Evolutionary conservation across 805 yeast species (phyloP), one percentile per base, ranked within the genome.

Genomic region (Candida michaelii): DNA sequence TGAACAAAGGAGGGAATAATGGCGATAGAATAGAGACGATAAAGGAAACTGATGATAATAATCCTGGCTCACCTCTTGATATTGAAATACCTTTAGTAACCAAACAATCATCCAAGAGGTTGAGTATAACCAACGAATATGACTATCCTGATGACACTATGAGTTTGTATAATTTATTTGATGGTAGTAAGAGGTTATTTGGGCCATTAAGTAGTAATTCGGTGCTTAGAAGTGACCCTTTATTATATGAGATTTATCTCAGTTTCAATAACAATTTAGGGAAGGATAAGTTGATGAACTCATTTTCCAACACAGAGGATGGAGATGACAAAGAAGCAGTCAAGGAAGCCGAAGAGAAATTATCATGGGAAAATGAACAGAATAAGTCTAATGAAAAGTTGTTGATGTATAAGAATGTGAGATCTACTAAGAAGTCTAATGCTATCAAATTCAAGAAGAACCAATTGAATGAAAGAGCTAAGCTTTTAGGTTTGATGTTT

Each of bases 401-500:
- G 19, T 5, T 12, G 4, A 17, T 32, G 14, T 42, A 42, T 18
- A 36, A 32, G 5, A 27, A 24, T 18, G 36, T 36, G 2, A 13
- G 41, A 16, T 32, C 37, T 4, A 35, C 17, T 14, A 30, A 23
- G 14, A 25, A 30, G 9, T 21, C 39, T 4, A 36, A 36, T 14
- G 21, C 41, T 4, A 33, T 45, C 4, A 8, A 32, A 15, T 21
- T 30, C 10, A 37, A 41, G 32, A 45, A 45, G 41, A 36, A n/a
- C 15, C 18, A 36, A 14, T 25, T 42, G 17, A 42, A 50, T 17
- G 50, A 53, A 31, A 47, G 45, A 18, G 55, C 45, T 12, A 42
- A 42, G 24, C 32, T 36, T 16, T 19, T 42, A 13, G 45, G 45
- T 14, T 36, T 42, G 17, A 36, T 36, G 41, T 36, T 36, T 18